These are phyloP conservation scores for Cercophora newfieldiana DNA, from an alignment of 495 filamentous ascomycete species.

Conservation along the genomic window DNA sequence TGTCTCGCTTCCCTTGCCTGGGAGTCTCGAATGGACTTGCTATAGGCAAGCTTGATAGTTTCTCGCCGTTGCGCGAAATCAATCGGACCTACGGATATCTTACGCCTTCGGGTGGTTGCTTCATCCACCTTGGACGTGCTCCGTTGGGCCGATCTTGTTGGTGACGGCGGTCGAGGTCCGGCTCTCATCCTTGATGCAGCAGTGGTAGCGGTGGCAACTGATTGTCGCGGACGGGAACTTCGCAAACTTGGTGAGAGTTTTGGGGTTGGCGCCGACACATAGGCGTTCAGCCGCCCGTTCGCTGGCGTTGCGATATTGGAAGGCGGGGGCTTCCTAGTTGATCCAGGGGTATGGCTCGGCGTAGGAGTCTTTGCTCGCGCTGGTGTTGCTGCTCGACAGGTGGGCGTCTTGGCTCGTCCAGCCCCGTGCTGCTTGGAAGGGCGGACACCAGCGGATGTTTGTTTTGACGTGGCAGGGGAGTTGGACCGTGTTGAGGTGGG, in stretches of 20 bases:
- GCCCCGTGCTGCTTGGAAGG: conserved; percentile 37
- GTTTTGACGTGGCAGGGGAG: conserved; percentile 48
- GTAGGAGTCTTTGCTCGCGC: conserved; percentile 37
- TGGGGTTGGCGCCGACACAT: conserved; percentile 49
- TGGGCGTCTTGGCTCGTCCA: conserved; percentile 38
- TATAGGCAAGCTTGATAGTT: conserved; percentile 77
- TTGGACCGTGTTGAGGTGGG: conserved; percentile 50
- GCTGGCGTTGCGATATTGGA: conserved; percentile 30
- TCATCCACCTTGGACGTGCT: conserved; percentile 37
- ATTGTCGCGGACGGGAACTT: conserved; percentile 78
- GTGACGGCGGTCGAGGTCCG: conserved; percentile 40
- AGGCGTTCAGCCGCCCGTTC: conserved; percentile 53
- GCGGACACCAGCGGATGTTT: conserved; percentile 40
- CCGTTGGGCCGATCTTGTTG: conserved; percentile 41
- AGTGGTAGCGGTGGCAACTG: conserved; percentile 71
- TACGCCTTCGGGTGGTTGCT: conserved; percentile 40
- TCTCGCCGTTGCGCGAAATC: conserved; percentile 78
- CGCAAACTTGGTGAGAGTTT: conserved; percentile 69
- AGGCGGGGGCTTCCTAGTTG: conserved; percentile 35
- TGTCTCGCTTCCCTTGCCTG: conserved; percentile 58
- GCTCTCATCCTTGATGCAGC: conserved; percentile 62
- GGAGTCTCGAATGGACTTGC: conserved; percentile 69
- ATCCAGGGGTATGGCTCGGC: conserved; percentile 34
- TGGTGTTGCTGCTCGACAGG: conserved; percentile 34
- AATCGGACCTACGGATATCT: conserved; percentile 61